These are phyloP conservation scores for Hondaea fermentalgiana DNA, from an alignment of 108 stramenopile genomes.

Conservation along the genomic window DNA sequence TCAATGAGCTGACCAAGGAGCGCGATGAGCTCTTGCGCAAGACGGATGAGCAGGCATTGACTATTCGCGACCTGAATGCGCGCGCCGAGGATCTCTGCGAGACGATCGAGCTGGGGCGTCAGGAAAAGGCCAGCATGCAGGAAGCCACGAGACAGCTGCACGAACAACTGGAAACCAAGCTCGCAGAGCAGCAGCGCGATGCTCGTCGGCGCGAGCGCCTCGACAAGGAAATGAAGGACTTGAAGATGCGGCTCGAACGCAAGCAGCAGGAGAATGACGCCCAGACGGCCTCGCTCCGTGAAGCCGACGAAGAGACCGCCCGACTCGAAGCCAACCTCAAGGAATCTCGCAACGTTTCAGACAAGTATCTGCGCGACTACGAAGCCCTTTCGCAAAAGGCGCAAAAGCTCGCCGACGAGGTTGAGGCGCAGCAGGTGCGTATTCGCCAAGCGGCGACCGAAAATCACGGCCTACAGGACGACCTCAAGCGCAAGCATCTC, in stretches of 20 bases:
- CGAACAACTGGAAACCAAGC: constrained; percentile 33
- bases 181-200: constrained; percentile 39
- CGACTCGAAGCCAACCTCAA: constrained; percentile 7
- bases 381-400: neutral
- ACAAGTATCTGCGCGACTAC: constrained; percentile 53
- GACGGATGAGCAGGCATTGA: constrained; percentile 25
- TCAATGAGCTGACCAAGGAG: constrained; percentile 42
- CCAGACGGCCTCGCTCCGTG: neutral
- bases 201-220: constrained; percentile 42
- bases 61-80: neutral
- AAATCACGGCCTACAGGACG: neutral
- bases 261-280: constrained; percentile 34
- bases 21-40: constrained; percentile 41
- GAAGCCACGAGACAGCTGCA: neutral
- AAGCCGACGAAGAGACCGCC: neutral
- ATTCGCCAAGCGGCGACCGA: neutral
- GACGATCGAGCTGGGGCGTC: neutral
- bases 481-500: neutral
- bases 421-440: neutral
- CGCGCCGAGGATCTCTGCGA: constrained; percentile 3
- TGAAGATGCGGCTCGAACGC: constrained; percentile 32
- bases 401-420: constrained; percentile 8
- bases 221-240: constrained; percentile 43
- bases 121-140: neutral
- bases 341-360: constrained; percentile 41